These are phyloP conservation scores for Rutstroemia sp. DNA, from an alignment of 2,329 filamentous ascomycete species.

Conservation along the genomic window DNA sequence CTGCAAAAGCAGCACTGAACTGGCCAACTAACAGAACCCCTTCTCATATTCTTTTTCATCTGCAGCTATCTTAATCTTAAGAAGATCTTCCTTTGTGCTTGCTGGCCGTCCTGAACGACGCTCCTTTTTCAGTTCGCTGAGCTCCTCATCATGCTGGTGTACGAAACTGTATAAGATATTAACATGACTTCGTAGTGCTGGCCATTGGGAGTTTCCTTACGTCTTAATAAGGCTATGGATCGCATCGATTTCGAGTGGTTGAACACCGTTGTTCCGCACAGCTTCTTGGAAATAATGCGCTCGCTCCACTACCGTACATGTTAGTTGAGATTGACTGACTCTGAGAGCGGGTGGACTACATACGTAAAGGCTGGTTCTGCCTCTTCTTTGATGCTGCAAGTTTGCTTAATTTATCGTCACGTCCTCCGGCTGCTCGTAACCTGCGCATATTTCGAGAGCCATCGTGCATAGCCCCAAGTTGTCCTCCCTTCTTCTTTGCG, in stretches of 20 bases:
- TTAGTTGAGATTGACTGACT: conserved; percentile 11
- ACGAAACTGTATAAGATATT: conserved; percentile 42
- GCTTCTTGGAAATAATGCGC: conserved; percentile 66
- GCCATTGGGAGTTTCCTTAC: conserved; percentile 38
- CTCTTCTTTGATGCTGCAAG: conserved; percentile 63
- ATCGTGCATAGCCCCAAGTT: conserved; percentile 71
- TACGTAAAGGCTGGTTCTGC: conserved; percentile 67
- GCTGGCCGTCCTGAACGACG: conserved; percentile 74
- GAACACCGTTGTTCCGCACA: conserved; percentile 43
- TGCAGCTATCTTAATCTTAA: conserved; percentile 61
- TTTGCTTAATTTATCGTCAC: conserved; percentile 77
- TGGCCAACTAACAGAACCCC: conserved; percentile 65
- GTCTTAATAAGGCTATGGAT: conserved; percentile 55
- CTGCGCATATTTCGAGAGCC: conserved; percentile 81
- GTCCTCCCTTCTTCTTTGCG: conserved; percentile 73
- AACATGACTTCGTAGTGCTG: background rate
- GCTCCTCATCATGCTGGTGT: conserved; percentile 64
- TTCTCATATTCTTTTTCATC: conserved; percentile 75
- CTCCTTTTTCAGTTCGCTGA: conserved; percentile 55
- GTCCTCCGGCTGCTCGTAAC: conserved; percentile 67
- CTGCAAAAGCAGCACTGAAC: background rate
- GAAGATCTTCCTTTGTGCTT: conserved; percentile 66
- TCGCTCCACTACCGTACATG: conserved; percentile 48
- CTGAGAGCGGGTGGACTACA: background rate
- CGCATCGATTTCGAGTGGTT: conserved; percentile 45